Percentiles rank a stretch among this genome's conserved stretches.
These are phyloP conservation scores for Paxillus ammoniavirescens DNA, from an alignment of 768 basidiomycete genomes.

Conservation along the genomic window DNA sequence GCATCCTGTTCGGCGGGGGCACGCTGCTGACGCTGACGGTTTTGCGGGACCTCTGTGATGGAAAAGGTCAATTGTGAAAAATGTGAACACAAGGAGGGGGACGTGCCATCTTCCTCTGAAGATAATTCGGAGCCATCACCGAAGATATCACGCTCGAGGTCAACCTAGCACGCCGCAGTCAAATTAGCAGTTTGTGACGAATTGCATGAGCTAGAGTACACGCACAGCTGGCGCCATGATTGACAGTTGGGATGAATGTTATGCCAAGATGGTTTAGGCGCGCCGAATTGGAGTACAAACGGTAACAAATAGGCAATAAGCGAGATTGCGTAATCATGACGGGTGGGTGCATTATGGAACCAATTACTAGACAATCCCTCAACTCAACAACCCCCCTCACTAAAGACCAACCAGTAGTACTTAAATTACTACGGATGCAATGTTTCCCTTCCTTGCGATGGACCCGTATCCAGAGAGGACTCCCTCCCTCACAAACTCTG, in stretches of 20 bases:
- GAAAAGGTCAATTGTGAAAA: not conserved
- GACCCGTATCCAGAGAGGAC: slow-evolving; percentile 22
- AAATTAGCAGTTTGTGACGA: not conserved
- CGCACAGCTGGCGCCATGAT: slow-evolving; percentile 8
- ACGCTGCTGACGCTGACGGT: slow-evolving; percentile 35
- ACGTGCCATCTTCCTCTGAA: slow-evolving; percentile 59
- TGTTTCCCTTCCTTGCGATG: slow-evolving; percentile 23
- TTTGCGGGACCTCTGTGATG: slow-evolving; percentile 40
- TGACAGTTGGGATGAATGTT: no score
- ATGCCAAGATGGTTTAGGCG: no score
- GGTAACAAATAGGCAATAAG: slow-evolving; percentile 2
- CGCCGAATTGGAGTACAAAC: not conserved
- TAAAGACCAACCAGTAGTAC: not conserved
- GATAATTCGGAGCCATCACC: slow-evolving; percentile 86
- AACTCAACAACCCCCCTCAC: not conserved
- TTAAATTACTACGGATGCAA: not conserved
- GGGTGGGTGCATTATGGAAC: not conserved
- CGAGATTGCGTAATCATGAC: not conserved
- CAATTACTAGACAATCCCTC: no score
- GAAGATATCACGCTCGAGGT: slow-evolving; percentile 71
- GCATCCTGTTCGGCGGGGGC: slow-evolving; percentile 33
- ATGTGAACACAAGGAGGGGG: not conserved
- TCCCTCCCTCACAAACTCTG: slow-evolving; percentile 29
- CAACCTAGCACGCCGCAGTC: not conserved
- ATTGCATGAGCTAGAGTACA: not conserved